Percentiles rank a stretch among this genome's conserved stretches.
Conservation (phyloP, 371 early-diverging fungal species). For the Mucor irregularis region DNA sequence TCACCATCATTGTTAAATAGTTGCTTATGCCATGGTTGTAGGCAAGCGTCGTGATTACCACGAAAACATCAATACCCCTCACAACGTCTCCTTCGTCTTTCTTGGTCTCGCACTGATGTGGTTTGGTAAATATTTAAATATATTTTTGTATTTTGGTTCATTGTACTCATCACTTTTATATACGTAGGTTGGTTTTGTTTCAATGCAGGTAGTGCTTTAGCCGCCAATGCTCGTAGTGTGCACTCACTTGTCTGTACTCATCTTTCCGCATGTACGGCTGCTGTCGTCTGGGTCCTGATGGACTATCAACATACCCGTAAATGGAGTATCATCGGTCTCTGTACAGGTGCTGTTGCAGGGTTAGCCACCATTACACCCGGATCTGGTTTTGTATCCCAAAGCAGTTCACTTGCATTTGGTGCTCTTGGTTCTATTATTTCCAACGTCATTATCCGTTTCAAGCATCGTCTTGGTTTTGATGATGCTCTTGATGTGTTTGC, state of each 20-base stretch:
- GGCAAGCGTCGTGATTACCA: slow-evolving; percentile 73
- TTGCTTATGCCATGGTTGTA: slow-evolving; percentile 78
- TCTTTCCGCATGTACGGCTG: slow-evolving; percentile 70
- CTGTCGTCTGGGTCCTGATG: slow-evolving; percentile 69
- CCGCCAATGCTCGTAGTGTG: slow-evolving; percentile 72
- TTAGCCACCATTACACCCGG: slow-evolving; percentile 81
- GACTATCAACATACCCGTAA: slow-evolving; percentile 67
- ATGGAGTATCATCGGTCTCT: slow-evolving; percentile 78
- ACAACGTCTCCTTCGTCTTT: slow-evolving; percentile 80
- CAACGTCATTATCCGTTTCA: slow-evolving; percentile 63
- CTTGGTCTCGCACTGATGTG: slow-evolving; percentile 79
- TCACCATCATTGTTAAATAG: slow-evolving; percentile 11
- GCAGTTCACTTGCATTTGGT: slow-evolving; percentile 72
- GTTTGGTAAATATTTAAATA: slow-evolving; percentile 62
- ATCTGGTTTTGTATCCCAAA: slow-evolving; percentile 72
- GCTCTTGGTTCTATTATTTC: slow-evolving; percentile 59
- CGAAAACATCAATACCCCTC: slow-evolving; percentile 66
- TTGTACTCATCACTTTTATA: no score
- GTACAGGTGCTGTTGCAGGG: slow-evolving; percentile 83
- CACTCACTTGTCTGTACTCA: slow-evolving; percentile 74
- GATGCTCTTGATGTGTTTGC: slow-evolving; percentile 76
- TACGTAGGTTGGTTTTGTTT: slow-evolving; percentile 37
- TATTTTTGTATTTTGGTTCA: no score
- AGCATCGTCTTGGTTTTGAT: slow-evolving; percentile 70
- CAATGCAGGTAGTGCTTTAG: slow-evolving; percentile 57